These are phyloP conservation scores for Quercus gilva DNA, from an alignment of 306 rosid species.

Conservation along the genomic window DNA sequence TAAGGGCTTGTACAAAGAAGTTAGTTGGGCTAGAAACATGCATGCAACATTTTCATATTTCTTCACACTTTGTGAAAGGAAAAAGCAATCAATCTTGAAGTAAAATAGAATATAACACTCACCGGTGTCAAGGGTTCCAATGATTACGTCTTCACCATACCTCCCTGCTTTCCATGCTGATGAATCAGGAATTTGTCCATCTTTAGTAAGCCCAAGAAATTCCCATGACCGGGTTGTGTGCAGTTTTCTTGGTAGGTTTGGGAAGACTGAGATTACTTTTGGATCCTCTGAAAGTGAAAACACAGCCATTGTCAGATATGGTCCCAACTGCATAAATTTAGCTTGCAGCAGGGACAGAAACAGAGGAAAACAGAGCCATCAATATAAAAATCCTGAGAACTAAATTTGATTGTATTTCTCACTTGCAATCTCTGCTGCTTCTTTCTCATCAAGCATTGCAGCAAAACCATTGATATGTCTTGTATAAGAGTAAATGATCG, in stretches of 20 bases:
- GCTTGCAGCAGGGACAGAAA: neutral
- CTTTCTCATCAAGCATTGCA: constrained; percentile 57
- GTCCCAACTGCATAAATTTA: neutral
- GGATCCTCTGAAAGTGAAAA: constrained; percentile 41
- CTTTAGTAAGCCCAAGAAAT: constrained; percentile 42
- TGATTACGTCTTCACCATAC: constrained; percentile 38
- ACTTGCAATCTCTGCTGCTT: constrained; percentile 49
- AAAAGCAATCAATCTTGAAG: no score
- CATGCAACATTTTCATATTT: no score
- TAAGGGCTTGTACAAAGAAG: no score
- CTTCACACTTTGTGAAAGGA: no score
- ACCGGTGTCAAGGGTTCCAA: constrained; percentile 50
- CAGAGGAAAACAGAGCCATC: neutral
- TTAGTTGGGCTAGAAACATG: no score
- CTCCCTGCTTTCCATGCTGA: constrained; percentile 42
- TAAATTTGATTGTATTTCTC: neutral
- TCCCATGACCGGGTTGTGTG: constrained; percentile 71
- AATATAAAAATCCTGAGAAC: neutral
- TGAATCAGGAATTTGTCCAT: neutral
- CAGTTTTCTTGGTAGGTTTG: constrained; percentile 41
- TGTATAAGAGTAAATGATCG: constrained; percentile 65
- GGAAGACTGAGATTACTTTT: constrained; percentile 49
- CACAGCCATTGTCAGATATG: neutral
- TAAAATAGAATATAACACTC: neutral
- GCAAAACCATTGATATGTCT: constrained; percentile 73